phyloP scores from a whole-genome alignment of 352 stramenopile genomes.

The Phytophthora sp. region DNA sequence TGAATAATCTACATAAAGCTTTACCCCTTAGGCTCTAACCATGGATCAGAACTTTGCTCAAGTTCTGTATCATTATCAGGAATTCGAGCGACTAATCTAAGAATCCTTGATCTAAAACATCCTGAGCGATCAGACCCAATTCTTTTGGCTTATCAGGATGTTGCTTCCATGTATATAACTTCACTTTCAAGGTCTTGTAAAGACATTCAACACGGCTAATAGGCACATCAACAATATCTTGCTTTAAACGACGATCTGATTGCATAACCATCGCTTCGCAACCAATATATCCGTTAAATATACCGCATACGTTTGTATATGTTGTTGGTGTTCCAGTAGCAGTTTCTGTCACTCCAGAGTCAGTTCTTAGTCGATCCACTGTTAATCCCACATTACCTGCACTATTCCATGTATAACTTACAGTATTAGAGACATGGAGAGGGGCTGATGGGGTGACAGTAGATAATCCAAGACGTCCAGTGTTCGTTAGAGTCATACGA shows the following conservation, averaged over 20 bases:
- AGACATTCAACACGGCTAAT: not conserved
- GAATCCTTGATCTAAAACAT: conserved; percentile 5
- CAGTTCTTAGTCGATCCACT: conserved; percentile 4
- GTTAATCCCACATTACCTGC: too few species aligned
- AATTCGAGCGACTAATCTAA: conserved; percentile 1
- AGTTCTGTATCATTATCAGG: not conserved
- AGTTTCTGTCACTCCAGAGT: not conserved
- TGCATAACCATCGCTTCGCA: conserved; percentile 10
- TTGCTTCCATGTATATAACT: conserved; percentile 12
- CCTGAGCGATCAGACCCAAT: conserved; percentile 13
- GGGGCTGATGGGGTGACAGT: not conserved
- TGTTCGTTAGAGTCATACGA: too few species aligned
- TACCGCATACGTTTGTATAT: conserved; percentile 3
- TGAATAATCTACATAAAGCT: conserved; percentile 3
- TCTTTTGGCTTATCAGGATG: conserved; percentile 10
- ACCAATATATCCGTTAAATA: conserved; percentile 12
- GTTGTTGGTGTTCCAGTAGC: conserved; percentile 2
- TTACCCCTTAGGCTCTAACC: not conserved
- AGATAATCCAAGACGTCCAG: not conserved
- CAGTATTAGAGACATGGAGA: not conserved
- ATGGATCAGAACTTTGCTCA: not conserved
- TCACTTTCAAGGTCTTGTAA: conserved; percentile 1
- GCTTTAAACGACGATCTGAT: conserved; percentile 4
- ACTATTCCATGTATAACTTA: not conserved
- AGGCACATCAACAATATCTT: conserved; percentile 1